These are phyloP conservation scores for Teratosphaeria gauchensis DNA, from an alignment of 2,329 filamentous ascomycete species.

Conservation along the genomic window DNA sequence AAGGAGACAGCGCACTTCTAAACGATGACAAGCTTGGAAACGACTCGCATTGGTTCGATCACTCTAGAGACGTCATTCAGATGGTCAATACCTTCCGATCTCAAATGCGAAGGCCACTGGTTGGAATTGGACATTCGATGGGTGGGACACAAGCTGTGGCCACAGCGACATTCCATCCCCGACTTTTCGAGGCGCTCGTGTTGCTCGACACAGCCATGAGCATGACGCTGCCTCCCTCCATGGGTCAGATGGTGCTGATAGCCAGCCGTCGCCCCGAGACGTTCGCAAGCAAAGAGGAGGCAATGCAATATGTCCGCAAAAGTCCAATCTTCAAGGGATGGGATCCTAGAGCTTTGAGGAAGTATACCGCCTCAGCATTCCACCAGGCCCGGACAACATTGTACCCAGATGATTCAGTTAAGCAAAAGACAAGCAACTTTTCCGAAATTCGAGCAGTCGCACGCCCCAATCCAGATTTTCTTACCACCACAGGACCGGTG, in stretches of 20 bases:
- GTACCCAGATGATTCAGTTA: conserved; percentile 35
- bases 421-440: conserved; percentile 36
- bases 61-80: conserved; percentile 73
- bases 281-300: conserved; percentile 66
- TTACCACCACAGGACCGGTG: conserved; percentile 32
- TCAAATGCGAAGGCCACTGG: conserved; percentile 67
- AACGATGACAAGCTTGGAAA: conserved; percentile 46
- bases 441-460: conserved; percentile 54
- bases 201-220: conserved; percentile 70
- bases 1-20: conserved; percentile 64
- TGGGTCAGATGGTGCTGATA: conserved; percentile 20
- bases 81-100: conserved; percentile 73
- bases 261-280: conserved; percentile 53
- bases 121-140: conserved; percentile 86
- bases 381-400: conserved; percentile 54
- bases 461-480: conserved; percentile 78
- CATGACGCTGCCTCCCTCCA: not conserved
- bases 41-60: conserved; percentile 65
- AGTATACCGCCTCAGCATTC: conserved; percentile 60
- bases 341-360: conserved; percentile 66
- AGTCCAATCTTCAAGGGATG: conserved; percentile 51
- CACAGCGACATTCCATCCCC: conserved; percentile 65
- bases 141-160: conserved; percentile 45
- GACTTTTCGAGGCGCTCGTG: conserved; percentile 61
- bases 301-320: conserved; percentile 24